Conservation (phyloP, 176 grass and related monocot genomes). For the Musa acuminata region DNA sequence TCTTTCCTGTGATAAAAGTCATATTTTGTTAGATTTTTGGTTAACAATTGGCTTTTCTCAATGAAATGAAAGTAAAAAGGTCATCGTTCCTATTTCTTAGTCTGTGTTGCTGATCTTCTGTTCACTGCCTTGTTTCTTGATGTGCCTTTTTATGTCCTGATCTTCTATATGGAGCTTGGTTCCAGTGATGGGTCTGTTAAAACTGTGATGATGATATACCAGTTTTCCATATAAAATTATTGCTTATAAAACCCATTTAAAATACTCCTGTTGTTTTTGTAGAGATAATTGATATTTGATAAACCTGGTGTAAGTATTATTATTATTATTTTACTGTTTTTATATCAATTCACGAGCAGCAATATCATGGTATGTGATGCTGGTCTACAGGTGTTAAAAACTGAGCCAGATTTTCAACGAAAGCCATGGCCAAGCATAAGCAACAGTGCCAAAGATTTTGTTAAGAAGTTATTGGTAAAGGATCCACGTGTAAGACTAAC, state of each 20-base stretch:
- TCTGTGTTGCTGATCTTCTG: too few relatives aligned
- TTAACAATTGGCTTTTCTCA: too few relatives aligned
- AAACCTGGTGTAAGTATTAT: not conserved
- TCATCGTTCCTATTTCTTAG: too few relatives aligned
- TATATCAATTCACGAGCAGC: not conserved
- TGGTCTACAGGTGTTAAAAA: slow-evolving; percentile 72
- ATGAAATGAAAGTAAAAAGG: too few relatives aligned
- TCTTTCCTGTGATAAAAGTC: not conserved
- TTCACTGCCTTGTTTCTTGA: too few relatives aligned
- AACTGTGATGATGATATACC: not conserved
- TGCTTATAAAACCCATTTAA: not conserved
- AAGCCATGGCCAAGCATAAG: slow-evolving; percentile 92
- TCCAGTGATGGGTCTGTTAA: too few relatives aligned
- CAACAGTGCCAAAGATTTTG: slow-evolving; percentile 90
- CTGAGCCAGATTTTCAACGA: slow-evolving; percentile 77
- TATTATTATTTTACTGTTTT: not conserved
- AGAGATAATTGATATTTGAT: not conserved
- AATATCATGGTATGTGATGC: slow-evolving; percentile 11
- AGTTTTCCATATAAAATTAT: not conserved
- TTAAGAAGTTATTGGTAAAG: slow-evolving; percentile 91
- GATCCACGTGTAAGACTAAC: slow-evolving; percentile 88
- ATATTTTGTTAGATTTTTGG: not conserved
- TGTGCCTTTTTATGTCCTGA: too few relatives aligned
- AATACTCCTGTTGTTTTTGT: not conserved
- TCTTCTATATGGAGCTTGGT: too few relatives aligned